Conservation (phyloP, 306 rosid species). For the Begonia fuchsioides region DNA sequence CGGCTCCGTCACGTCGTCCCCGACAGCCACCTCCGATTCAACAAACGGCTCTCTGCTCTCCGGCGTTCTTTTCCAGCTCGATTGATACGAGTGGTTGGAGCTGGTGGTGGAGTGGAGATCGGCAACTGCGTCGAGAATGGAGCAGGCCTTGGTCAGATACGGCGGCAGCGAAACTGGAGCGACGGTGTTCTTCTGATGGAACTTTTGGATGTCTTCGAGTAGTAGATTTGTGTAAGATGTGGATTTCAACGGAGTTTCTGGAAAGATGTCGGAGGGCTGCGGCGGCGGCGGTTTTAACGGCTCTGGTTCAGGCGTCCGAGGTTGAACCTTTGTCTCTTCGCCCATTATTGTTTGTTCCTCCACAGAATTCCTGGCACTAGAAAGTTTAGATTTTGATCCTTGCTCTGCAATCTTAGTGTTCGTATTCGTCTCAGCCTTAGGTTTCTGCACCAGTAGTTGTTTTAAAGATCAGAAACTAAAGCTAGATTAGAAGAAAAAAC, state of each 20-base stretch:
- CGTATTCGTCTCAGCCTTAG: constrained; percentile 27
- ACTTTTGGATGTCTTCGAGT: constrained; percentile 79
- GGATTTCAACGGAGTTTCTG: constrained; percentile 30
- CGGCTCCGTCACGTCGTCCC: constrained; percentile 58
- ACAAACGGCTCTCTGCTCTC: constrained; percentile 40
- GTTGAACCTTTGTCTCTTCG: constrained; percentile 18
- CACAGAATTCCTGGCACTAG: constrained; percentile 16
- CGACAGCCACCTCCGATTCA: constrained; percentile 48
- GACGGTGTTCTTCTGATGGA: constrained; percentile 63
- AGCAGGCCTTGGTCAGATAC: constrained; percentile 82
- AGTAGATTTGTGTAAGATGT: constrained; percentile 62
- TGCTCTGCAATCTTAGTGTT: constrained; percentile 16
- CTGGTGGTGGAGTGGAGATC: constrained; percentile 57
- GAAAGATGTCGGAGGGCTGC: constrained; percentile 33
- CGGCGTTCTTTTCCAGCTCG: constrained; percentile 19
- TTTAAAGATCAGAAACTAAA: neutral
- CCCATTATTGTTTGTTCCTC: constrained; percentile 20
- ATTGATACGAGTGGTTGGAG: constrained; percentile 29
- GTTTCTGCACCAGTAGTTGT: constrained; percentile 30
- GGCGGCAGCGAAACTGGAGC: constrained; percentile 53
- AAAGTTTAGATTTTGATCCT: constrained; percentile 18
- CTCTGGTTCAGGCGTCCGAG: constrained; percentile 19
- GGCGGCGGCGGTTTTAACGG: constrained; percentile 23
- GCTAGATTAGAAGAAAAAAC: neutral
- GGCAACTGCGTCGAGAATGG: constrained; percentile 91